These are phyloP conservation scores for Tuber calosporum DNA, from an alignment of 495 filamentous ascomycete genomes.

Conservation along the genomic window DNA sequence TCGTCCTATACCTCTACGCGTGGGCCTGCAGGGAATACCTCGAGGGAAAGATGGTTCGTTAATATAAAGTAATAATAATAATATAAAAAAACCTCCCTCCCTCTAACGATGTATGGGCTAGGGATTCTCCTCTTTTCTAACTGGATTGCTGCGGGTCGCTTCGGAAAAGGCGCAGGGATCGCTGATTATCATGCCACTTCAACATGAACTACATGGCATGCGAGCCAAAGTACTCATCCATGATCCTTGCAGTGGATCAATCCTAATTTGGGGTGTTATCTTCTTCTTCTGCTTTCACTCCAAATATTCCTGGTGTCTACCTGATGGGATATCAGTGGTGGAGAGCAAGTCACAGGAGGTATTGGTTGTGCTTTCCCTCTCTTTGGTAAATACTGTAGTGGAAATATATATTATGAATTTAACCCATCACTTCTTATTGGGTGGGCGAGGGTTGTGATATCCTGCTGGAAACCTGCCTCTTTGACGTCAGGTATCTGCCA, in stretches of 20 bases:
- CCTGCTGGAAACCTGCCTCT: neutral
- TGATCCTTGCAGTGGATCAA: neutral
- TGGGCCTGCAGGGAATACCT: neutral
- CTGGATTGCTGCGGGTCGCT: neutral
- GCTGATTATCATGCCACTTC: neutral
- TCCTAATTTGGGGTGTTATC: neutral
- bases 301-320: neutral
- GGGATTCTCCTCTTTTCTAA: neutral
- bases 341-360: neutral
- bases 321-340: neutral
- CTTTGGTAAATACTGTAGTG: neutral
- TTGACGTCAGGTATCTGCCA: neutral
- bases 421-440: neutral
- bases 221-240: neutral
- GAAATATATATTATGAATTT: neutral
- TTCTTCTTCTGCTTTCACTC: neutral
- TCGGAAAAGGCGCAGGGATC: constrained; percentile 1
- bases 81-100: too few relatives aligned
- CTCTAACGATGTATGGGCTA: neutral
- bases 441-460: neutral
- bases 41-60: neutral
- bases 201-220: neutral
- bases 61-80: neutral
- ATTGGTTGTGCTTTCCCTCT: neutral
- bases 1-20: neutral